Percentiles rank a stretch among this genome's conserved stretches.
phyloP scores from a whole-genome alignment of 768 basidiomycete genomes.

The Trametes punicea region DNA sequence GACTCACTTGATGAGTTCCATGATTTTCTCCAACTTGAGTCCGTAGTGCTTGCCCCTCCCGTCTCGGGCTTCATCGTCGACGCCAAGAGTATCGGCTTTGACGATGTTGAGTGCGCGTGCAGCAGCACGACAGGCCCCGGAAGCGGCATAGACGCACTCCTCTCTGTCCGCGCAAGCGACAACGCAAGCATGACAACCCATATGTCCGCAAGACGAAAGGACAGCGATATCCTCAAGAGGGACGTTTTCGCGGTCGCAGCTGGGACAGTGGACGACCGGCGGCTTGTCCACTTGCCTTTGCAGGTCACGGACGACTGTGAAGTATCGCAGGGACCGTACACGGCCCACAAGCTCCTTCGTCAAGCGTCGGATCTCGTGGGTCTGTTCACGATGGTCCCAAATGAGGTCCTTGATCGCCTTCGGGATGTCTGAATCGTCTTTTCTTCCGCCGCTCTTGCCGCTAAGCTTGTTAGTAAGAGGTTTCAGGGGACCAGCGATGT shows the following conservation, averaged over 20 bases:
- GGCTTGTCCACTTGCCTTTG: conserved; percentile 70
- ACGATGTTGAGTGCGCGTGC: conserved; percentile 83
- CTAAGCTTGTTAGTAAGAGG: conserved; percentile 16
- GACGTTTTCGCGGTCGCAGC: conserved; percentile 52
- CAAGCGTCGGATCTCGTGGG: conserved; percentile 79
- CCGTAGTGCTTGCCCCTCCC: conserved; percentile 77
- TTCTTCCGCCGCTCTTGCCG: conserved; percentile 29
- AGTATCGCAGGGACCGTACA: conserved; percentile 87
- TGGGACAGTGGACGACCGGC: conserved; percentile 57
- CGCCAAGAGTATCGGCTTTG: conserved; percentile 70
- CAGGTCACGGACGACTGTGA: conserved; percentile 85
- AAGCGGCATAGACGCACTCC: conserved; percentile 73
- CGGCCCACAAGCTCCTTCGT: conserved; percentile 89
- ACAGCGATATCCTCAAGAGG: conserved; percentile 73
- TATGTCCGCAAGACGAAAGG: conserved; percentile 90
- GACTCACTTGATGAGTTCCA: conserved; percentile 69
- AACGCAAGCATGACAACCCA: conserved; percentile 77
- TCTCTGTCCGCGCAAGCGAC: conserved; percentile 68
- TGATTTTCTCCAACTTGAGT: conserved; percentile 75
- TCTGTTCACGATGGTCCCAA: conserved; percentile 84
- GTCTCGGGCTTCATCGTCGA: conserved; percentile 73
- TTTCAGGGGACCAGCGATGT: conserved; percentile 37
- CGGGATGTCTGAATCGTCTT: conserved; percentile 53
- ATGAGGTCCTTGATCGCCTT: conserved; percentile 57
- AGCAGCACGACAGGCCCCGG: conserved; percentile 71